Conservation (phyloP, 163 green algal genomes). For the Volvox carteri region DNA sequence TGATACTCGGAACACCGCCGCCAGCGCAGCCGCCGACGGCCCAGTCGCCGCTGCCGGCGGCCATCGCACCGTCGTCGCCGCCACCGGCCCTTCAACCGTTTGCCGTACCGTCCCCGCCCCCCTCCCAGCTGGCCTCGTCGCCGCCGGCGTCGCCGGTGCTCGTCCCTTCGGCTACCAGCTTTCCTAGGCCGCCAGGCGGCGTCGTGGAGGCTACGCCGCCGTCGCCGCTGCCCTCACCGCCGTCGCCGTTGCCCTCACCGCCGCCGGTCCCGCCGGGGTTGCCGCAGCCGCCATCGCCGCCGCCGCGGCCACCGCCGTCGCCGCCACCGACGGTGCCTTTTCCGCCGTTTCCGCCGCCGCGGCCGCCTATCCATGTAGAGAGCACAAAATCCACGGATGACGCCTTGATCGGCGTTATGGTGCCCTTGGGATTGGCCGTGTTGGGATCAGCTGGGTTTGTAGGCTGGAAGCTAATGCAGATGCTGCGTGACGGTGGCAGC, state of each 20-base stretch:
- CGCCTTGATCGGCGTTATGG: constrained; percentile 36
- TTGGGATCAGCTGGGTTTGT: constrained; percentile 9
- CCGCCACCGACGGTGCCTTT: background rate
- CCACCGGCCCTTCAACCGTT: background rate
- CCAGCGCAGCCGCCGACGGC: no score
- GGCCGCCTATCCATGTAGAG: background rate
- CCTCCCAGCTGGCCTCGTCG: background rate
- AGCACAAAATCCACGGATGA: constrained; percentile 11
- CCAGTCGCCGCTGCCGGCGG: no score
- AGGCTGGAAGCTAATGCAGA: constrained; percentile 21
- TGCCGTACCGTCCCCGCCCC: background rate
- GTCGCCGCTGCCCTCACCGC: background rate
- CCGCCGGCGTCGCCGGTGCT: background rate
- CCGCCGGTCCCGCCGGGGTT: background rate
- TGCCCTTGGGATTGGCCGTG: constrained; percentile 16
- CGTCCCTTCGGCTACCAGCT: background rate
- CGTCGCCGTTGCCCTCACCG: background rate
- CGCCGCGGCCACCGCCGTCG: background rate
- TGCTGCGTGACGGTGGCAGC: background rate
- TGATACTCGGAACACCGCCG: no score
- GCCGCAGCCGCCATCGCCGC: background rate
- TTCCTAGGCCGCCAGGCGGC: background rate
- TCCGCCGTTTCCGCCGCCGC: constrained; percentile 24
- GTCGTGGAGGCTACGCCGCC: background rate
- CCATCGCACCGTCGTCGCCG: background rate